Evolutionary conservation across 106 monocot species (phyloP).

Genomic region (Amphibolis antarctica): DNA sequence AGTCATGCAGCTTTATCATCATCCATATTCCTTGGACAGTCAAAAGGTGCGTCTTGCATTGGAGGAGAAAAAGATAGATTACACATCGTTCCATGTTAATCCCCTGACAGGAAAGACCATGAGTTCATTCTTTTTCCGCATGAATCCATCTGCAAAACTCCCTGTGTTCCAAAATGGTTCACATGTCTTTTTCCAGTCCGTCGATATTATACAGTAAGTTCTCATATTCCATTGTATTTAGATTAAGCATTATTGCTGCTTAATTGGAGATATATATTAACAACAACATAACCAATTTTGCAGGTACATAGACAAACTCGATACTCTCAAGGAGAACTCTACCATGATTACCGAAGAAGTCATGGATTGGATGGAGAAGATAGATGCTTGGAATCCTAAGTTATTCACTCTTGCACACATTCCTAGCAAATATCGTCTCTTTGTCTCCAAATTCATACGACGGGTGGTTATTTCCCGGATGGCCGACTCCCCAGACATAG

Average conservation of each 20-base stretch:
- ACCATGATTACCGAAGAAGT: constrained; percentile 26
- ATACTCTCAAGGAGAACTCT: constrained; percentile 38
- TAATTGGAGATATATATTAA: no score
- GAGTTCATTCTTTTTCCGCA: constrained; percentile 66
- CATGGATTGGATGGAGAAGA: constrained; percentile 67
- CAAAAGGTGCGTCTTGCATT: constrained; percentile 86
- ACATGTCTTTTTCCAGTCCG: constrained; percentile 49
- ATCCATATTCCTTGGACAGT: constrained; percentile 92
- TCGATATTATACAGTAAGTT: constrained; percentile 65
- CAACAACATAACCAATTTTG: neutral
- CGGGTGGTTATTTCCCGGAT: constrained; percentile 85
- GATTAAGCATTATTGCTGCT: no score
- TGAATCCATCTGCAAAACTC: constrained; percentile 87
- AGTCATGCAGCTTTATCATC: constrained; percentile 89
- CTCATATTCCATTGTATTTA: neutral
- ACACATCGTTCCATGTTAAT: constrained; percentile 87
- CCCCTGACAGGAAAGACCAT: constrained; percentile 95
- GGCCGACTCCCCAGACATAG: constrained; percentile 79
- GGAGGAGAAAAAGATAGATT: constrained; percentile 92
- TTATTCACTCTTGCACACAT: constrained; percentile 69
- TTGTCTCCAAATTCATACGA: constrained; percentile 64
- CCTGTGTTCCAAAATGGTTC: constrained; percentile 97
- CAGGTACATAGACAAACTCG: constrained; percentile 86
- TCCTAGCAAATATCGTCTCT: constrained; percentile 51
- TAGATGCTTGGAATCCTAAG: constrained; percentile 80